A percentile compares a stretch with the other conserved stretches of the same genome.
These are phyloP conservation scores for Westerdykella aurantiaca DNA, from an alignment of 2,329 filamentous ascomycete species.

Conservation along the genomic window DNA sequence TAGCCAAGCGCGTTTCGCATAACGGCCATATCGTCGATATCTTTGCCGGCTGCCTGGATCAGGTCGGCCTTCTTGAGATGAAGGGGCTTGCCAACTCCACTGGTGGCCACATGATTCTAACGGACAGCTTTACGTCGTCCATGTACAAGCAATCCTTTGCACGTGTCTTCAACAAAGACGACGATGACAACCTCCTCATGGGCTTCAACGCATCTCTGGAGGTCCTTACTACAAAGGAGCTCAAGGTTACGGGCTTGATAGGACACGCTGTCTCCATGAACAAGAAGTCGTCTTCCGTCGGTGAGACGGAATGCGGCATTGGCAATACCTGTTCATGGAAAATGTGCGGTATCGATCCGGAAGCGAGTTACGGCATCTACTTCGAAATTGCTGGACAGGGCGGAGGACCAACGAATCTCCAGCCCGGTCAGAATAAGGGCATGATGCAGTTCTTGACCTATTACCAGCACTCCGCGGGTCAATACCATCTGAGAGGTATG, in stretches of 20 bases:
- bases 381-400: slow-evolving; percentile 96
- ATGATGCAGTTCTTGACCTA: slow-evolving; percentile 99
- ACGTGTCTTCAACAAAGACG: slow-evolving; percentile 94
- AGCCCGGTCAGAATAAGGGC: slow-evolving; percentile 81
- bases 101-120: slow-evolving; percentile 95
- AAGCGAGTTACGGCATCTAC: slow-evolving; percentile 89
- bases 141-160: slow-evolving; percentile 99
- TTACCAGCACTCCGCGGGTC: slow-evolving; percentile 94
- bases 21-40: slow-evolving; percentile 98
- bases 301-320: slow-evolving; percentile 96
- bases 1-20: slow-evolving; percentile 90
- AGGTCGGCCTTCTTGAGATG: slow-evolving; percentile 96
- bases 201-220: slow-evolving; percentile 96
- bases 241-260: slow-evolving; percentile 96
- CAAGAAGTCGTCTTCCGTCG: slow-evolving; percentile 95
- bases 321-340: slow-evolving; percentile 99
- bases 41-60: slow-evolving; percentile 93
- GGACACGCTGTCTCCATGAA: slow-evolving; percentile 94
- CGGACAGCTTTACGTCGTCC: slow-evolving; percentile 95
- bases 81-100: slow-evolving; percentile 94
- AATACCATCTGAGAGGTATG: slow-evolving; percentile 74
- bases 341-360: slow-evolving; percentile 97
- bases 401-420: slow-evolving; percentile 68
- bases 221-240: slow-evolving; percentile 92
- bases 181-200: slow-evolving; percentile 90